Percentiles rank a stretch among this genome's conserved stretches.
These are phyloP conservation scores for Phytophthora tentaculata DNA, from an alignment of 352 stramenopile genomes.

Conservation along the genomic window DNA sequence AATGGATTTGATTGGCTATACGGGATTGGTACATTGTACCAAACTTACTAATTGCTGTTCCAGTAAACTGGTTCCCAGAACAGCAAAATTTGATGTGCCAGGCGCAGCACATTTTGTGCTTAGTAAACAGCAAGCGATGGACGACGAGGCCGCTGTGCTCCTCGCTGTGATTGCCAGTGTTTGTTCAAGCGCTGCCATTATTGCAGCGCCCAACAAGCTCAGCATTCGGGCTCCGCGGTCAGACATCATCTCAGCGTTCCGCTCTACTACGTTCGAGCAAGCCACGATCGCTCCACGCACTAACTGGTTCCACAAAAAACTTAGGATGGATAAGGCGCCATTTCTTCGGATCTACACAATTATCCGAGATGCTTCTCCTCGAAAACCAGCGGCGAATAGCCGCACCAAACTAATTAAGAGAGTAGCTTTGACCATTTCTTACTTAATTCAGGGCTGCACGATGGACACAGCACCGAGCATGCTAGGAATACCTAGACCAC, in stretches of 20 bases:
- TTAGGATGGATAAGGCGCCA: neutral
- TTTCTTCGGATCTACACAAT: neutral
- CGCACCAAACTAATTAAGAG: neutral
- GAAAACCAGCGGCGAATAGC: neutral
- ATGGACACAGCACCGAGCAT: no score
- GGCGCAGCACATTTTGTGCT: neutral
- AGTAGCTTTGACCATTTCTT: neutral
- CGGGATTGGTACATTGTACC: neutral
- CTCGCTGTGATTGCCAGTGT: neutral
- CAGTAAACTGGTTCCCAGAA: neutral
- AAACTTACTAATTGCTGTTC: neutral
- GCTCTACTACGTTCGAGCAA: neutral
- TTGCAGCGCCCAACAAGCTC: neutral
- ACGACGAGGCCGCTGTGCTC: neutral
- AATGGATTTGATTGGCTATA: no score
- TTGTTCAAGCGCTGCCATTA: neutral
- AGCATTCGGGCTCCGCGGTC: neutral
- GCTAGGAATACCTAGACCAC: no score
- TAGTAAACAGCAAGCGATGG: neutral
- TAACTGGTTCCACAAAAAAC: neutral
- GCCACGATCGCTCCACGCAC: neutral
- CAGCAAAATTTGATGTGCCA: neutral
- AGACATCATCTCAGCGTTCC: neutral
- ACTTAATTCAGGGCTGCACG: neutral
- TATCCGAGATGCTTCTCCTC: neutral